Base-by-base conservation (phyloP, 208 protist genomes). In the Crithidia brevicula region DNA sequence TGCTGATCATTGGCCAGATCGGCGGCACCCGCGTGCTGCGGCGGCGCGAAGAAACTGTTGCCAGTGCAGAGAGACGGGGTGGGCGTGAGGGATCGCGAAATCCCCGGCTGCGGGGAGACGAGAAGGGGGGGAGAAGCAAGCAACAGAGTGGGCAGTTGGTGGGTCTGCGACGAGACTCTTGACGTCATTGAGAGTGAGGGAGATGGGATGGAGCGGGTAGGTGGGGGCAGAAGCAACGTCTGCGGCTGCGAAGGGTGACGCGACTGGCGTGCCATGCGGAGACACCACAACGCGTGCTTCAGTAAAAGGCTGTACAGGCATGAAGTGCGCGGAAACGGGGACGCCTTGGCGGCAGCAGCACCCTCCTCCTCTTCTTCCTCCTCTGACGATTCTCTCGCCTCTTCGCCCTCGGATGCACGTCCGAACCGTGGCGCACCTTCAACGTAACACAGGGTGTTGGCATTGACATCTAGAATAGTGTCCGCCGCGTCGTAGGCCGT, bases 251-350 rank as follows among this genome's bases (percentile, higher is more conserved):
- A 15, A 18, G 30, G 40, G 13, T 31, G 33, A 33, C 16, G 68
- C 16, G 20, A 33, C 18, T 40, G 30, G 2, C 47, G 38, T 3
- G 52, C 40, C 59, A 65, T 65, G 38, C 30, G 36, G 0, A 74
- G 25, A 16, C 70, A 76, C 70, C 70, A 76, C 23, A 76, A 38
- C 18, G 49, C 56, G 47, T 76, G 70, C 62, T 76, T 76, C n/a
- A 76, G 70, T 40, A 76, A 43, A 6, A 76, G 46, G 31, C 70
- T 70, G 40, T 76, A 76, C 38, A 76, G 20, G 40, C 70, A 76
- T 31, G 70, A 76, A 6, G 27, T 61, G 22, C 46, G 16, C 11
- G 62, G 62, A 23, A 70, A 76, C 16, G 56, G 59, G 2, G 45
- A 65, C n/a, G 42, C 16, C 15, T 2, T 36, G 5, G 23, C 42